phyloP scores from a whole-genome alignment of 805 yeast genomes.

The Candida awuae region DNA sequence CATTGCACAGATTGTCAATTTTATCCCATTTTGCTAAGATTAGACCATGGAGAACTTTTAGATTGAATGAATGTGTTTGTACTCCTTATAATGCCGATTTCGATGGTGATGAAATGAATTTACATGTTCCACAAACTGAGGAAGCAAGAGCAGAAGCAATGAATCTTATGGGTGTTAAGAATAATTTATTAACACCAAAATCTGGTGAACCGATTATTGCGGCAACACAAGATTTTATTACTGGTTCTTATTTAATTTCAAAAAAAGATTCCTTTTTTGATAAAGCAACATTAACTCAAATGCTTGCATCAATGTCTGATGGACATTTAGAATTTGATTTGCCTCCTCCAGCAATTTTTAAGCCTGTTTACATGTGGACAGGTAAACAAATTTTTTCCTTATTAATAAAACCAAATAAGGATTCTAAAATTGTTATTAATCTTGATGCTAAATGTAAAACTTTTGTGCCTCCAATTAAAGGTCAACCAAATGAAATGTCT shows the following conservation, averaged over 20 bases:
- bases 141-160: conserved; percentile 99
- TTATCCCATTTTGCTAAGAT: conserved; percentile 92
- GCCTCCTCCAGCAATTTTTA: conserved; percentile 91
- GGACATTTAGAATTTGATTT: conserved; percentile 80
- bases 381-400: conserved; percentile 93
- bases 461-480: conserved; percentile 63
- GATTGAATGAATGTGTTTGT: conserved; percentile 97
- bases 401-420: conserved; percentile 71
- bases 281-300: conserved; percentile 72
- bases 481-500: conserved; percentile 86
- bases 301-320: conserved; percentile 93
- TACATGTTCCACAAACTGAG: conserved; percentile 98
- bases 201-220: conserved; percentile 99
- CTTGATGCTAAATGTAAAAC: conserved; percentile 93
- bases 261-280: conserved; percentile 91
- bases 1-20: conserved; percentile 89
- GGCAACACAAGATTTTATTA: conserved; percentile 98
- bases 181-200: conserved; percentile 89
- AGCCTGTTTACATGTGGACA: conserved; percentile 90
- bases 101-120: conserved; percentile 98
- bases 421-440: conserved; percentile 76
- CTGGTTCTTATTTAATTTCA: conserved; percentile 89
- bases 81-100: conserved; percentile 99
- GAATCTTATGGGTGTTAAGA: conserved; percentile 95
- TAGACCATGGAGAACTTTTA: conserved; percentile 96